Base-by-base conservation (phyloP, 179 eudicot species). In the Beta macrorhiza region DNA sequence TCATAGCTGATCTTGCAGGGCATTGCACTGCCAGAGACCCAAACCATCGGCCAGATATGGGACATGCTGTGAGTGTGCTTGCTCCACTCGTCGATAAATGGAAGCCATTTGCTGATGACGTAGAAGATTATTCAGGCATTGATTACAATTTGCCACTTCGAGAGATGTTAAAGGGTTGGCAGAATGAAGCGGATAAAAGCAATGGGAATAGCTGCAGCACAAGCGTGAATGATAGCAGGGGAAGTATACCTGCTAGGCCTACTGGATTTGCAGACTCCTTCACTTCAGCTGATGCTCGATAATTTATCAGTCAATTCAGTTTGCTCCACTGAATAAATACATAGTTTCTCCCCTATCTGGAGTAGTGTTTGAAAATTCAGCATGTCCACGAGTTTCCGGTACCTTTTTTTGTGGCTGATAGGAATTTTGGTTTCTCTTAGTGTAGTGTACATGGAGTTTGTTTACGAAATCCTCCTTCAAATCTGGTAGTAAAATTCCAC, bases 171-270 rank as follows among this genome's bases (percentile, higher is more conserved):
- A 87, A 87, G 72, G 88, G 77, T 0, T 87, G 92, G 91, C 81
- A 88, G 78, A 77, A 80, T 75, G 91, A 83, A 79, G 73, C 82
- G 4, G 84, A 75, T 61, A 69, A 85, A 53, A 78, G 78, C 77
- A 82, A 62, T 37, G 85, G 53, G 42, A 80, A 72, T 4, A 84
- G 87, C 44, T 74, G 75, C 76, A 57, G 75, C 76, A 57, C 86
- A 4, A 86, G 86, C 81, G 72, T 86, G 16, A 83, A 84, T 56
- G 87, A 87, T 72, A 87, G 90, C 87, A 84, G 85, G 72, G 91
- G 90, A 64, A 89, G 93, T 75, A 88, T 89, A n/a, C 95, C 95
- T 25, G 88, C 86, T 3, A 86, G 86, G 87, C 94, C 91, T n/a
- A 85, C 86, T 13, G 92, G 93, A 25, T 90, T 91, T 65, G 89